Percentiles rank a stretch among this genome's conserved stretches.
phyloP scores from a whole-genome alignment of 129 eudicot species.

The Arctium lappa region DNA sequence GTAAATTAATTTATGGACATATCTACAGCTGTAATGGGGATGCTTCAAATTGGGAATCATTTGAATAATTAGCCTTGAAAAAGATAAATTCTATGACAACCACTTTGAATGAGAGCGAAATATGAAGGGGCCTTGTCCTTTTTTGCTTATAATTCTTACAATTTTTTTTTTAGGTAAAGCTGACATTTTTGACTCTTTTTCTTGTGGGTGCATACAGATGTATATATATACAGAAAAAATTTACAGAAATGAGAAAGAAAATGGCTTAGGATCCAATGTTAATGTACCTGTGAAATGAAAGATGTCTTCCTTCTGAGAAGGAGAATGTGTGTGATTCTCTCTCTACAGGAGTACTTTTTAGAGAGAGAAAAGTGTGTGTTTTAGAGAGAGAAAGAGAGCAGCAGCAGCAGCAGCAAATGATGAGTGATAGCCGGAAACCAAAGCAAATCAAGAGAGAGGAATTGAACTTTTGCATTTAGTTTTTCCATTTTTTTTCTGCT shows the following conservation, averaged over 20 bases:
- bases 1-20: constrained; percentile 11
- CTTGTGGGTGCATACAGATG: background rate
- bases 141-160: constrained; percentile 13
- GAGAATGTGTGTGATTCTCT: constrained; percentile 31
- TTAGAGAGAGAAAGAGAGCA: constrained; percentile 22
- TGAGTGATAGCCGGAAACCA: constrained; percentile 22
- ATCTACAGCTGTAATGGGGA: constrained; percentile 30
- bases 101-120: constrained; percentile 21
- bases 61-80: constrained; percentile 28
- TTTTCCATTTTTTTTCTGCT: constrained; percentile 12
- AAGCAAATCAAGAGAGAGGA: background rate
- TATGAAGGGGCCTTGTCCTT: constrained; percentile 34
- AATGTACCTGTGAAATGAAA: constrained; percentile 32
- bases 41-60: constrained; percentile 26
- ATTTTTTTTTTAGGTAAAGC: constrained; percentile 28
- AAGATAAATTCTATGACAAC: constrained; percentile 29
- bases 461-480: constrained; percentile 5
- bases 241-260: background rate
- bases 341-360: constrained; percentile 20
- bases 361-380: constrained; percentile 23
- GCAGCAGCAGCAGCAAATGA: constrained; percentile 18
- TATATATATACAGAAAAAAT: background rate
- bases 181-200: constrained; percentile 29
- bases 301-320: constrained; percentile 26
- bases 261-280: constrained; percentile 32